Evolutionary conservation across 1,284 basidiomycete genomes (phyloP).

Genomic region (Ceratobasidium sp.): DNA sequence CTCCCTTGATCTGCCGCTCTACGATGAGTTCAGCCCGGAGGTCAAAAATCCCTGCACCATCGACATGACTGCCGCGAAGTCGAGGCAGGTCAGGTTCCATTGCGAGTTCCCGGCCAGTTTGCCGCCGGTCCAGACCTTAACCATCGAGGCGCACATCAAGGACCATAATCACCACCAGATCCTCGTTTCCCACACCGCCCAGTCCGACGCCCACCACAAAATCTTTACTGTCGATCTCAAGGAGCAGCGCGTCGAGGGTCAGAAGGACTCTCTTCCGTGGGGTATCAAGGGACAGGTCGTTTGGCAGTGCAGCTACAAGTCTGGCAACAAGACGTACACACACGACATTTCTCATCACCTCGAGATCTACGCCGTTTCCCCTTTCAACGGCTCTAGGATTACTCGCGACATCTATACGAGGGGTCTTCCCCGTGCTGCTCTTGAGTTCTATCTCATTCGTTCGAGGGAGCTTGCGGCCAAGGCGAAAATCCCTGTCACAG

Average conservation of each 20-base stretch:
- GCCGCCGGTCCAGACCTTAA: not conserved
- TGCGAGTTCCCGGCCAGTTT: not conserved
- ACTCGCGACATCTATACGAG: not conserved
- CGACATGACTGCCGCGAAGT: not conserved
- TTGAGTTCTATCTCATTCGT: not conserved
- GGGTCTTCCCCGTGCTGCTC: constrained; percentile 1
- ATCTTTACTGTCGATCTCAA: not conserved
- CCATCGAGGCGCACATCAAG: not conserved
- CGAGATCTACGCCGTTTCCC: constrained; percentile 2
- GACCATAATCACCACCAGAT: not conserved
- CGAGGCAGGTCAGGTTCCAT: not conserved
- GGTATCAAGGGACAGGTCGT: not conserved
- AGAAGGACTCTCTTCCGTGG: not conserved
- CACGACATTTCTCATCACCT: not conserved
- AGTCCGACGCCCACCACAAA: too few species aligned
- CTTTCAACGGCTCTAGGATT: not conserved
- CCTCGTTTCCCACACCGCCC: not conserved
- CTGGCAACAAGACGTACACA: not conserved
- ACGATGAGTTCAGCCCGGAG: too few species aligned
- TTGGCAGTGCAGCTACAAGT: not conserved
- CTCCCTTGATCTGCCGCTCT: not conserved
- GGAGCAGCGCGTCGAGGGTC: too few species aligned
- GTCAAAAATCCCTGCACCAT: constrained; percentile 14
- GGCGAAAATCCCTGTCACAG: not conserved
- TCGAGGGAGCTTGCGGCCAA: not conserved